A percentile compares a stretch with the other conserved stretches of the same genome.
phyloP scores from a whole-genome alignment of 768 basidiomycete genomes.

The Kwoniella europaea region DNA sequence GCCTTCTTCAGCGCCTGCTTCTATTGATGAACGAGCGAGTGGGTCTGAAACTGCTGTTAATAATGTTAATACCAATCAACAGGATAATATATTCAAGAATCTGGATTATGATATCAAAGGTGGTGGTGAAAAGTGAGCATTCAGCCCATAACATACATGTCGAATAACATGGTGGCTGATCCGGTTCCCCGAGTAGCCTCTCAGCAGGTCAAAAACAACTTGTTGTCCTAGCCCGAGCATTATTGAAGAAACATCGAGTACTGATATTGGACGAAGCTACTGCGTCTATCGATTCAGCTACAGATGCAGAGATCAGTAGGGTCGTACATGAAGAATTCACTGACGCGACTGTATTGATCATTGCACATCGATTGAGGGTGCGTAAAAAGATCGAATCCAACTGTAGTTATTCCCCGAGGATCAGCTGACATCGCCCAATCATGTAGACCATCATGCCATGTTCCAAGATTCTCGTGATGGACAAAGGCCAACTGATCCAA shows the following conservation, averaged over 20 bases:
- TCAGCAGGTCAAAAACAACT: conserved; percentile 55
- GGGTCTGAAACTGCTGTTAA: neutral
- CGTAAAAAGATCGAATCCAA: neutral
- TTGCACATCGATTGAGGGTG: conserved; percentile 52
- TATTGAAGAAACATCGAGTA: conserved; percentile 47
- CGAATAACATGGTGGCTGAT: too few relatives aligned
- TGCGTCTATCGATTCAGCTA: conserved; percentile 51
- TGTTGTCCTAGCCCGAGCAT: conserved; percentile 50
- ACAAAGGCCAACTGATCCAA: conserved; percentile 45
- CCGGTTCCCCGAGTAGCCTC: conserved; percentile 24
- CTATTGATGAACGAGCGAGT: neutral
- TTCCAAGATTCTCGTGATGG: conserved; percentile 54
- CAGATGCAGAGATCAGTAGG: conserved; percentile 48
- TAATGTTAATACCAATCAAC: neutral
- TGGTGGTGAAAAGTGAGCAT: conserved; percentile 48
- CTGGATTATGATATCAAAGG: conserved; percentile 49
- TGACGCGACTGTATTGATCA: conserved; percentile 49
- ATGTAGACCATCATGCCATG: conserved; percentile 51
- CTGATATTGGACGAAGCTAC: conserved; percentile 54
- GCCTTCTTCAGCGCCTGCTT: conserved; percentile 1
- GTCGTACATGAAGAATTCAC: conserved; percentile 47
- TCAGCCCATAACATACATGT: too few relatives aligned
- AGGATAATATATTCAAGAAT: conserved; percentile 44
- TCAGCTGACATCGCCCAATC: neutral
- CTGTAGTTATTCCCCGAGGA: neutral